Evolutionary conservation across 192 early-diverging fungal species (phyloP).

Genomic region (Podila epigama): DNA sequence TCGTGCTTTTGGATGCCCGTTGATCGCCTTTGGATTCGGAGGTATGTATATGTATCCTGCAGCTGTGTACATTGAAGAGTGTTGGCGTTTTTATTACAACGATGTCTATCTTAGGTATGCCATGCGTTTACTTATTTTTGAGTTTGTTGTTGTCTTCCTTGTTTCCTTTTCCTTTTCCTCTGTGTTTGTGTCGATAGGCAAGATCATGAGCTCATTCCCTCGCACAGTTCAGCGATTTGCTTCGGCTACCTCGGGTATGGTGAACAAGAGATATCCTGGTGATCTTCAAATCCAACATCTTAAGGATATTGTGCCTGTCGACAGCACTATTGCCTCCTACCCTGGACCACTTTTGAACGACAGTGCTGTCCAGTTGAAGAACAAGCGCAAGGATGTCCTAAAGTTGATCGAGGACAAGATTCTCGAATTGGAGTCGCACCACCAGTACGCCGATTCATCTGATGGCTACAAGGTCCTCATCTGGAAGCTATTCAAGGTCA

Average conservation of each 20-base stretch:
- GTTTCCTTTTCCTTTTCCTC: not conserved
- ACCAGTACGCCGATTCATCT: conserved; percentile 13
- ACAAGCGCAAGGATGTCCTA: conserved; percentile 57
- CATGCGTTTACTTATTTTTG: not conserved
- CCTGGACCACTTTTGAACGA: conserved; percentile 71
- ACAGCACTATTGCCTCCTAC: conserved; percentile 39
- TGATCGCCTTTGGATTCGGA: conserved; percentile 80
- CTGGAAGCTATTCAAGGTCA: conserved; percentile 67
- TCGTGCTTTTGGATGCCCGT: conserved; percentile 59
- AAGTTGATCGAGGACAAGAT: conserved; percentile 52
- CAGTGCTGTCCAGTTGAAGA: conserved; percentile 45
- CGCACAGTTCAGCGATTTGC: conserved; percentile 59
- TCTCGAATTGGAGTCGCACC: conserved; percentile 13
- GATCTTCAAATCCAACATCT: conserved; percentile 60
- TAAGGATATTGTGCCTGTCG: conserved; percentile 50
- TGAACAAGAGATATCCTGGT: conserved; percentile 49
- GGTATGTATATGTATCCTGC: conserved; percentile 18
- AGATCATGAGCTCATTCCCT: conserved; percentile 73
- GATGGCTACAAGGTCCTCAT: conserved; percentile 52
- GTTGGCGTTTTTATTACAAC: too few relatives aligned
- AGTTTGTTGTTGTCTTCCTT: not conserved
- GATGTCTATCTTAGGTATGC: too few relatives aligned
- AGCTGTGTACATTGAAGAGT: too few relatives aligned
- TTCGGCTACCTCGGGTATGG: conserved; percentile 21
- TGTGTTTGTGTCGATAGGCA: conserved; percentile 39